Evolutionary conservation across 2,329 filamentous ascomycete genomes (phyloP).

Genomic region (Chaetomium sp.): DNA sequence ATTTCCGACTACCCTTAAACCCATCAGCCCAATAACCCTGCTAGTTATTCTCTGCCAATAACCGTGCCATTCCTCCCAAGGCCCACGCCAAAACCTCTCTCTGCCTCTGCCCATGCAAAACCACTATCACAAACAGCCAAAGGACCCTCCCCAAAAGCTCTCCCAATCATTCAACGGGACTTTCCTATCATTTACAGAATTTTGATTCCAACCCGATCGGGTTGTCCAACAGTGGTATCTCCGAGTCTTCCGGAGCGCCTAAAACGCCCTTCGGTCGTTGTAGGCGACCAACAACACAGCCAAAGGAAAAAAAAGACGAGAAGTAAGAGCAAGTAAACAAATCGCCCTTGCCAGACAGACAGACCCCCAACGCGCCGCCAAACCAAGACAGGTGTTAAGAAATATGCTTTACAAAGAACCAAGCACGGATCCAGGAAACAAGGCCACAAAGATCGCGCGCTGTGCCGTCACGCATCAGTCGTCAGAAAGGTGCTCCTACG

Average conservation of each 20-base stretch:
- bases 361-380: neutral
- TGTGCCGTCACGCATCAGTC: neutral
- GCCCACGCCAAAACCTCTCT: no score
- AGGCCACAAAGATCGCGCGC: neutral
- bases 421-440: neutral
- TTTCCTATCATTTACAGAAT: neutral
- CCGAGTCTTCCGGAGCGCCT: constrained; percentile 20
- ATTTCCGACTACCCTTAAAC: no score
- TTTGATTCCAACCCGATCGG: constrained; percentile 9
- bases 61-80: no score
- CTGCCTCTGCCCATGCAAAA: no score
- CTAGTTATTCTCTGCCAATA: no score
- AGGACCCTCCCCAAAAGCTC: no score
- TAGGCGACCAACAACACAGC: constrained; percentile 13
- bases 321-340: no score
- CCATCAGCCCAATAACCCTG: no score
- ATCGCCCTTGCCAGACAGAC: no score
- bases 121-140: no score
- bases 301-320: neutral
- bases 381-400: neutral
- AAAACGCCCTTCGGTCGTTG: constrained; percentile 21
- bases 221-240: constrained; percentile 19
- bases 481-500: constrained; percentile 9
- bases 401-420: constrained; percentile 12
- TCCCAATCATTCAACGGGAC: no score